phyloP scores from a whole-genome alignment of 768 basidiomycete species.

The Suillus plorans region DNA sequence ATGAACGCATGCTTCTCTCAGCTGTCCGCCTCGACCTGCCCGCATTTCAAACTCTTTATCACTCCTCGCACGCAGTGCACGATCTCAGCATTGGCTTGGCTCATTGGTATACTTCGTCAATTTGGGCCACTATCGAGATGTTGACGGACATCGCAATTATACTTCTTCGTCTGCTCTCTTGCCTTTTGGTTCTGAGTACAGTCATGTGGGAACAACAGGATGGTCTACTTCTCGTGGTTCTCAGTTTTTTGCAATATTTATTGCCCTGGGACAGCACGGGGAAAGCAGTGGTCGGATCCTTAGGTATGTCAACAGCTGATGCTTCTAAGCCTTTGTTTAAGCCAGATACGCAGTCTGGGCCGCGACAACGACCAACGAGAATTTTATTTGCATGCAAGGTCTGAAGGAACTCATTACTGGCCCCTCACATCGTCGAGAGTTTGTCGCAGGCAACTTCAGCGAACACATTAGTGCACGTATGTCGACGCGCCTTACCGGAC shows the following conservation, averaged over 20 bases:
- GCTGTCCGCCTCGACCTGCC: slow-evolving; percentile 73
- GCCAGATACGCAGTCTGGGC: slow-evolving; percentile 52
- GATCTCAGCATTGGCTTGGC: slow-evolving; percentile 47
- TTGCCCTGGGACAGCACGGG: slow-evolving; percentile 37
- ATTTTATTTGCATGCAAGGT: slow-evolving; percentile 65
- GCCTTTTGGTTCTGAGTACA: slow-evolving; percentile 55
- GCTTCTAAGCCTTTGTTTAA: not conserved
- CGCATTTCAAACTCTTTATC: slow-evolving; percentile 36
- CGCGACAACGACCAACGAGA: slow-evolving; percentile 63
- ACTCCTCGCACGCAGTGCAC: too few species aligned
- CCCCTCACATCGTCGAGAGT: slow-evolving; percentile 56
- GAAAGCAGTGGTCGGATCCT: slow-evolving; percentile 17
- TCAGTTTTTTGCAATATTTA: slow-evolving; percentile 54
- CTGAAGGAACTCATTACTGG: slow-evolving; percentile 51
- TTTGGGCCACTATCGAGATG: slow-evolving; percentile 57
- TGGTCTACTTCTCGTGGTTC: slow-evolving; percentile 53
- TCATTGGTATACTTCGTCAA: slow-evolving; percentile 44
- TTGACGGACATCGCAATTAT: slow-evolving; percentile 42
- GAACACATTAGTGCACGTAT: slow-evolving; percentile 52
- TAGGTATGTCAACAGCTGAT: slow-evolving; percentile 30
- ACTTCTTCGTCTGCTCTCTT: slow-evolving; percentile 53
- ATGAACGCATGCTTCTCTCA: slow-evolving; percentile 59
- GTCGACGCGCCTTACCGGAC: slow-evolving; percentile 13
- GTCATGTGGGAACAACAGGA: slow-evolving; percentile 69
- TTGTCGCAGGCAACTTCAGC: slow-evolving; percentile 65